Conservation (phyloP, 768 basidiomycete species). For the Pleurotus platypus region DNA sequence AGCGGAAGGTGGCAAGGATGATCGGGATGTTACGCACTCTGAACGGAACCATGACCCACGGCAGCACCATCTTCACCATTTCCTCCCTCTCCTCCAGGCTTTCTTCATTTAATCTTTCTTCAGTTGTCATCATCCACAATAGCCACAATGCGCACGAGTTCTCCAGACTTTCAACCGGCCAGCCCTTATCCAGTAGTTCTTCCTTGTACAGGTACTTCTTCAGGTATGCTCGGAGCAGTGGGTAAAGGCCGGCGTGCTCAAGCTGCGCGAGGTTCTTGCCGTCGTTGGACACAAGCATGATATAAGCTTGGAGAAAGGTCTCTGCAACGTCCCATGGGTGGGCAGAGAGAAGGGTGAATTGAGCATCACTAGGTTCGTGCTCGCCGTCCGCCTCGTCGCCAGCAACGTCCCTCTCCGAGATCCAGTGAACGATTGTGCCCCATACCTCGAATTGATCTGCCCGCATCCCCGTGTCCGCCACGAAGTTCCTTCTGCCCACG, state of each 20-base stretch:
- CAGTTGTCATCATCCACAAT: slow-evolving; percentile 48
- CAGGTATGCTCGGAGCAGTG: slow-evolving; percentile 23
- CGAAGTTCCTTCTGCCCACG: background rate
- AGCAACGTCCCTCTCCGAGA: too few species aligned
- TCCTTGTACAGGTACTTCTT: slow-evolving; percentile 29
- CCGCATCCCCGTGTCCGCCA: too few species aligned
- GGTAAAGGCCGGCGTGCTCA: slow-evolving; percentile 37
- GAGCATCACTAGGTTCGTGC: too few species aligned
- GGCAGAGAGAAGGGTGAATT: slow-evolving; percentile 32
- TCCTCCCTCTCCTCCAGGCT: slow-evolving; percentile 20
- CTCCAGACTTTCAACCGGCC: slow-evolving; percentile 46
- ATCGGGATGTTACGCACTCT: slow-evolving; percentile 29
- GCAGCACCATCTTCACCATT: slow-evolving; percentile 31
- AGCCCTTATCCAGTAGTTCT: slow-evolving; percentile 28
- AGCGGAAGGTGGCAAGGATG: too few species aligned
- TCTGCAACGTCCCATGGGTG: slow-evolving; percentile 27
- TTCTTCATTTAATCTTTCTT: slow-evolving; percentile 28
- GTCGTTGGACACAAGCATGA: slow-evolving; percentile 58
- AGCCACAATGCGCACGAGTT: slow-evolving; percentile 52
- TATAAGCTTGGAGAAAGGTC: slow-evolving; percentile 42
- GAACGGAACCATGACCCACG: slow-evolving; percentile 46
- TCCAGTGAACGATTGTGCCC: too few species aligned
- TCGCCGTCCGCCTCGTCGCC: too few species aligned
- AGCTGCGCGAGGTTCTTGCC: slow-evolving; percentile 49
- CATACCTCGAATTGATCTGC: too few species aligned